Percentiles rank a stretch among this genome's conserved stretches.
These are phyloP conservation scores for Endoconidiophora polonica DNA, from an alignment of 2,329 filamentous ascomycete species.

Conservation along the genomic window DNA sequence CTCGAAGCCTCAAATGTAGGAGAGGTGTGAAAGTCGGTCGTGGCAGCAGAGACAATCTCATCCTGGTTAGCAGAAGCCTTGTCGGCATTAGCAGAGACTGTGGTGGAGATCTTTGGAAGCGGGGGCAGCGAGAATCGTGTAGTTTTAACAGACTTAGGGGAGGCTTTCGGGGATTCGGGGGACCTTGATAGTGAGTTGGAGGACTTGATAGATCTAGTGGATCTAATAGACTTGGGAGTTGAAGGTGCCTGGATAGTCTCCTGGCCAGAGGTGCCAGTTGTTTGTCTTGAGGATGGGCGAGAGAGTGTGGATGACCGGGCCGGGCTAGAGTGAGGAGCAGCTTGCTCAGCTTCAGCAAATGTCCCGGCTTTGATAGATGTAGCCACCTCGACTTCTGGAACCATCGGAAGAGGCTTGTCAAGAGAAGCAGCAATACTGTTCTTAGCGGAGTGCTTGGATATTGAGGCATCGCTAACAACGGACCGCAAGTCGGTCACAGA, in stretches of 20 bases:
- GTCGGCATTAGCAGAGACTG: slow-evolving; percentile 30
- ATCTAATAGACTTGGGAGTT: background rate
- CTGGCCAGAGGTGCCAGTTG: slow-evolving; percentile 19
- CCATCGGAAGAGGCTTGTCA: slow-evolving; percentile 52
- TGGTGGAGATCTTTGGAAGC: slow-evolving; percentile 40
- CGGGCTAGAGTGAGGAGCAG: background rate
- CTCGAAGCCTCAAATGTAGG: slow-evolving; percentile 54
- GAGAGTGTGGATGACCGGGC: slow-evolving; percentile 16
- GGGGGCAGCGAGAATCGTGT: slow-evolving; percentile 34
- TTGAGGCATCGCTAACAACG: background rate
- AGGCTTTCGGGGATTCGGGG: background rate
- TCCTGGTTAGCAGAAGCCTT: slow-evolving; percentile 24
- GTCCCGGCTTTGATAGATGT: slow-evolving; percentile 24
- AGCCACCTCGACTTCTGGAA: slow-evolving; percentile 32
- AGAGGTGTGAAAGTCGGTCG: slow-evolving; percentile 30
- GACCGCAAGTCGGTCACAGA: background rate
- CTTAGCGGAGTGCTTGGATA: slow-evolving; percentile 20
- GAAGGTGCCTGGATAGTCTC: slow-evolving; percentile 1
- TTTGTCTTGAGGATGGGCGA: slow-evolving; percentile 25
- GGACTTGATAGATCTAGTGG: background rate
- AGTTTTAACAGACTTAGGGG: slow-evolving; percentile 16
- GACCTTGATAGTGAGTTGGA: background rate
- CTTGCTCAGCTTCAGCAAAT: background rate
- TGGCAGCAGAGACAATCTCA: slow-evolving; percentile 5
- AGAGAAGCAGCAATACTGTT: slow-evolving; percentile 28